phyloP scores from a whole-genome alignment of 257 asterid species.

The Rauvolfia tetraphylla region DNA sequence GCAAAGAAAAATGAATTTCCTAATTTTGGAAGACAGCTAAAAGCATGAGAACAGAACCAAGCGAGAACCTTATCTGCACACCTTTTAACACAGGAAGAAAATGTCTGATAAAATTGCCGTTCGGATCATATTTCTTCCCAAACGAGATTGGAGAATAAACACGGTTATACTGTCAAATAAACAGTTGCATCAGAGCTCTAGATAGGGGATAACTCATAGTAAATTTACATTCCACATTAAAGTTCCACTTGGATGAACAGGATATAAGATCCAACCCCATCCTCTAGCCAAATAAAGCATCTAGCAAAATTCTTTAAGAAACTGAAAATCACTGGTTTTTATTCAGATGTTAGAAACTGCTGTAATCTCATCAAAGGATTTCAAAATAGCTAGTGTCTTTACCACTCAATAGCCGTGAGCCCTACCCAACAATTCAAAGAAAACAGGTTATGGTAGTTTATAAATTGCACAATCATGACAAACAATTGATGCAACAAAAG shows the following conservation, averaged over 20 bases:
- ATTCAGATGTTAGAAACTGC: background rate
- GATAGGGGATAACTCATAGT: background rate
- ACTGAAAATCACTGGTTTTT: background rate
- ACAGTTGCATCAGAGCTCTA: conserved; percentile 13
- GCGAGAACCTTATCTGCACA: conserved; percentile 20
- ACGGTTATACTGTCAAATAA: conserved; percentile 66
- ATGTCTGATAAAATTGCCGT: conserved; percentile 74
- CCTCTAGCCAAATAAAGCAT: background rate
- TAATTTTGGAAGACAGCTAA: conserved; percentile 12
- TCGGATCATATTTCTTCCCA: conserved; percentile 89
- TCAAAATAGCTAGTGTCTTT: background rate
- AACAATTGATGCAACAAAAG: background rate
- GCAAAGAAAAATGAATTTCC: conserved; percentile 20
- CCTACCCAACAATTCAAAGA: background rate
- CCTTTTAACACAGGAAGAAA: conserved; percentile 91
- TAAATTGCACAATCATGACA: conserved; percentile 14
- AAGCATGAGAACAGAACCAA: conserved; percentile 17
- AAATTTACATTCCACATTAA: background rate
- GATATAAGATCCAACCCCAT: background rate
- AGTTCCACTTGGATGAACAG: background rate
- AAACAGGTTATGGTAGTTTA: background rate
- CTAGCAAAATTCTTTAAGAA: background rate
- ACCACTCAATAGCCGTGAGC: background rate
- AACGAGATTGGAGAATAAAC: conserved; percentile 89
- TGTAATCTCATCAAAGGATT: background rate